phyloP scores from a whole-genome alignment of 2,329 filamentous ascomycete species.

The Venturia pyrina region DNA sequence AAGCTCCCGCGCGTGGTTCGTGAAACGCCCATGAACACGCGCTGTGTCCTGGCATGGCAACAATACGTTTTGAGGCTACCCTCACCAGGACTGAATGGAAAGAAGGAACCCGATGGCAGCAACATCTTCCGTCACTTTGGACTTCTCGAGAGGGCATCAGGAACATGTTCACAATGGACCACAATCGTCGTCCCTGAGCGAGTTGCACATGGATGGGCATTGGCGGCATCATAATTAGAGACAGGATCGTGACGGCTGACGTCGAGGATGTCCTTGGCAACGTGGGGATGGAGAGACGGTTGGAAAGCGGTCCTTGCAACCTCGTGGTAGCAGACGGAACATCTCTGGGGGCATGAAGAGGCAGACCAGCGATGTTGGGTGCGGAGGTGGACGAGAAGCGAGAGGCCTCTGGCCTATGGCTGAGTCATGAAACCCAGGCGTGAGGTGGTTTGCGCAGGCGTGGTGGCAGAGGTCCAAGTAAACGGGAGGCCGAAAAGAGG shows the following conservation, averaged over 20 bases:
- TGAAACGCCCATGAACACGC: background rate
- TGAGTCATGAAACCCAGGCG: conserved; percentile 2
- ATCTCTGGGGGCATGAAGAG: background rate
- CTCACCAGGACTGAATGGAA: background rate
- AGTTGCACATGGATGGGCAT: background rate
- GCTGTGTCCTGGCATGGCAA: background rate
- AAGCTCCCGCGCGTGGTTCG: background rate
- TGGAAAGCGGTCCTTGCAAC: background rate
- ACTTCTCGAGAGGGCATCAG: background rate
- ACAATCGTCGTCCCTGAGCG: background rate
- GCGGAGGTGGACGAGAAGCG: background rate
- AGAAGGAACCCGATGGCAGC: background rate
- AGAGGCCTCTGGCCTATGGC: background rate
- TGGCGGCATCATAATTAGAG: background rate
- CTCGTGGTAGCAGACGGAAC: background rate
- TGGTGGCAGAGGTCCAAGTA: background rate
- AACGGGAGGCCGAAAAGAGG: background rate
- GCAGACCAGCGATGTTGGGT: background rate
- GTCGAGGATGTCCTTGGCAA: background rate
- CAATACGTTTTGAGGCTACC: background rate
- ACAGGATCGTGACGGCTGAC: background rate
- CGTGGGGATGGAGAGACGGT: background rate
- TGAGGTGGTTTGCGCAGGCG: background rate
- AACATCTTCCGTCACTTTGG: no score
- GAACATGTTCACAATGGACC: background rate